Percentiles rank a stretch among this genome's conserved stretches.
These are phyloP conservation scores for Inga oerstediana DNA, from an alignment of 306 rosid genomes.

Conservation along the genomic window DNA sequence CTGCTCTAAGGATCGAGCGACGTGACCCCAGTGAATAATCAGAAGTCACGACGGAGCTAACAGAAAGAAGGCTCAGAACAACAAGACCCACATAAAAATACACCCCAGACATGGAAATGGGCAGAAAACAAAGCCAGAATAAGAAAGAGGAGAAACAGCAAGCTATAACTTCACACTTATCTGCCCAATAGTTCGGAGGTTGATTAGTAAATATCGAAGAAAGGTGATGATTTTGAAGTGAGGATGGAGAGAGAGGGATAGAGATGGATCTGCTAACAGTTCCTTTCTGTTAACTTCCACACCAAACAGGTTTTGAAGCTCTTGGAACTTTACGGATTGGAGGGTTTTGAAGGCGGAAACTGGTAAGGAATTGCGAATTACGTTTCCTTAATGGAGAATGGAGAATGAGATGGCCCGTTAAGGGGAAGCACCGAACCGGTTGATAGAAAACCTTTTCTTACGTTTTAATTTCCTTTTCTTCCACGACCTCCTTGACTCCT, in stretches of 20 bases:
- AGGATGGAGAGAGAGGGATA: not conserved
- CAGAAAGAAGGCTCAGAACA: slow-evolving; percentile 43
- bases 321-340: not conserved
- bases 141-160: not conserved
- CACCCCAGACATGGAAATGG: slow-evolving; percentile 46
- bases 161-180: not conserved
- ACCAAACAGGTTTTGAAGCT: not conserved
- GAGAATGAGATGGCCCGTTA: not conserved
- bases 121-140: slow-evolving; percentile 18
- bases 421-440: not conserved
- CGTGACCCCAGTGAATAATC: slow-evolving; percentile 49
- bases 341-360: not conserved
- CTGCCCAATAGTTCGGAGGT: slow-evolving; percentile 34
- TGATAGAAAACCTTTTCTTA: not conserved
- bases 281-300: not conserved
- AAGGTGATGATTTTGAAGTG: not conserved
- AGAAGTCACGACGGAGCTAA: slow-evolving; percentile 41
- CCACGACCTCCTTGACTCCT: not conserved
- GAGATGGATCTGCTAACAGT: slow-evolving; percentile 36
- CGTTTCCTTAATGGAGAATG: not conserved
- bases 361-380: not conserved
- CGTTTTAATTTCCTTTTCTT: not conserved
- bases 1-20: slow-evolving; percentile 70
- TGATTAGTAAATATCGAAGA: slow-evolving; percentile 20
- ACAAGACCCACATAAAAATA: slow-evolving; percentile 46